Conservation (phyloP, 1,284 basidiomycete genomes). For the Puccinia horiana region DNA sequence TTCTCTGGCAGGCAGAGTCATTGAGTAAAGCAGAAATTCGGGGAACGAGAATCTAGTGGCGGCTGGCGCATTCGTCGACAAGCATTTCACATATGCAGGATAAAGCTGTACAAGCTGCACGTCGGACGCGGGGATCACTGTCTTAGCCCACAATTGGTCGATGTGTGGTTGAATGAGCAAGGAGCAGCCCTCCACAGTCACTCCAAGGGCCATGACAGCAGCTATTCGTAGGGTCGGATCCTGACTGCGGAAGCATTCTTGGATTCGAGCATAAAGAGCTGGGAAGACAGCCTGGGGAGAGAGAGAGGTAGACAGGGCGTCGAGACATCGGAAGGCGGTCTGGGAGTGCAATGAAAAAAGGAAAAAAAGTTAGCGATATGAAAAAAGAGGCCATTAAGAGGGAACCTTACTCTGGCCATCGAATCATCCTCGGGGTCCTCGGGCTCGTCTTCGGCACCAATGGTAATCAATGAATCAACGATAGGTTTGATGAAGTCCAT, state of each 20-base stretch:
- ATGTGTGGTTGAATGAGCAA: constrained; percentile 96
- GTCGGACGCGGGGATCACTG: constrained; percentile 80
- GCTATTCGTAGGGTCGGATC: constrained; percentile 76
- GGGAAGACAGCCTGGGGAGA: constrained; percentile 97
- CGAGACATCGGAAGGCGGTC: constrained; percentile 92
- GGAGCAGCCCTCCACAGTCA: constrained; percentile 95
- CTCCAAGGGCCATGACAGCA: constrained; percentile 93
- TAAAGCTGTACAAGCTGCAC: constrained; percentile 90
- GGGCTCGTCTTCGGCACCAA: constrained; percentile 83
- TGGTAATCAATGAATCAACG: constrained; percentile 87
- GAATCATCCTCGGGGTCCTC: constrained; percentile 84
- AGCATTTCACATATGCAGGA: constrained; percentile 98
- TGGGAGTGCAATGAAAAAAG: constrained; percentile 55
- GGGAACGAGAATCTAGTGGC: constrained; percentile 82
- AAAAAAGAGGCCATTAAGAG: background rate
- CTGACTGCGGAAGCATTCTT: constrained; percentile 75
- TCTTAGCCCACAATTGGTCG: constrained; percentile 89
- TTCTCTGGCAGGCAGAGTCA: constrained; percentile 81
- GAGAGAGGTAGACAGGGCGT: constrained; percentile 86
- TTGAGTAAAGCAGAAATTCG: constrained; percentile 73
- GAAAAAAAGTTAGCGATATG: constrained; percentile 31
- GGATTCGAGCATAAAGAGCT: constrained; percentile 69
- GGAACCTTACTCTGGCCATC: constrained; percentile 76
- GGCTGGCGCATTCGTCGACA: constrained; percentile 84
- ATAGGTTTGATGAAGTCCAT: constrained; percentile 82